A percentile compares a stretch with the other conserved stretches of the same genome.
Conservation (phyloP, 2,329 filamentous ascomycete genomes). For the Paecilomyces formosus region DNA sequence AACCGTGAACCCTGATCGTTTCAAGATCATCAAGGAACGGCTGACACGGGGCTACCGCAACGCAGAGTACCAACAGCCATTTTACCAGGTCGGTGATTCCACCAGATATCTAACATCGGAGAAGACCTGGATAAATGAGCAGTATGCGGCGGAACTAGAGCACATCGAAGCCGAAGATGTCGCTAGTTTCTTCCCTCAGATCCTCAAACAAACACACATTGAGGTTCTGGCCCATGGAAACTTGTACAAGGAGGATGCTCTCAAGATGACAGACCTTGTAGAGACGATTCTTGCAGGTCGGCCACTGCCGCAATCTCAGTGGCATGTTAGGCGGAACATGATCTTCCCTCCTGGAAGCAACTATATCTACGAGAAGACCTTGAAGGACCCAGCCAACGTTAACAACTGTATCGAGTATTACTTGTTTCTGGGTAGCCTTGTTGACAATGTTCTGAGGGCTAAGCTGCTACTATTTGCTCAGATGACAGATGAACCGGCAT, state of each 20-base stretch:
- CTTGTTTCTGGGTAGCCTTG: conserved; percentile 61
- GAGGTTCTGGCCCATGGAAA: conserved; percentile 89
- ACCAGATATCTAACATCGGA: conserved; percentile 73
- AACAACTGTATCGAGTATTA: conserved; percentile 80
- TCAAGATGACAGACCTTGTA: conserved; percentile 75
- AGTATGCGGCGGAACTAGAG: conserved; percentile 69
- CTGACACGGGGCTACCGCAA: conserved; percentile 72
- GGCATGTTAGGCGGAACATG: conserved; percentile 69
- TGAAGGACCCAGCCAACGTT: conserved; percentile 83
- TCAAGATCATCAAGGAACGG: conserved; percentile 84
- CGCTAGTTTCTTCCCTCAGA: conserved; percentile 67
- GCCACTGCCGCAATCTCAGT: conserved; percentile 66
- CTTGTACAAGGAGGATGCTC: conserved; percentile 84
- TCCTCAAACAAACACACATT: conserved; percentile 76
- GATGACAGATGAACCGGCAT: conserved; percentile 86
- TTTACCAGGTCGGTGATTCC: conserved; percentile 78
- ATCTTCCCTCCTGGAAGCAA: conserved; percentile 73
- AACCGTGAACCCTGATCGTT: conserved; percentile 76
- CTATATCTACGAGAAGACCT: conserved; percentile 69
- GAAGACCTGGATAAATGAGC: conserved; percentile 69
- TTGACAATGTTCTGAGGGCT: conserved; percentile 63
- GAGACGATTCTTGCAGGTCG: conserved; percentile 70
- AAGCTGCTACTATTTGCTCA: conserved; percentile 78
- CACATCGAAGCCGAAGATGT: conserved; percentile 68
- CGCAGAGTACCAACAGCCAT: conserved; percentile 80